phyloP scores from a whole-genome alignment of 2,329 filamentous ascomycete genomes.

The Colletotrichum lupini region DNA sequence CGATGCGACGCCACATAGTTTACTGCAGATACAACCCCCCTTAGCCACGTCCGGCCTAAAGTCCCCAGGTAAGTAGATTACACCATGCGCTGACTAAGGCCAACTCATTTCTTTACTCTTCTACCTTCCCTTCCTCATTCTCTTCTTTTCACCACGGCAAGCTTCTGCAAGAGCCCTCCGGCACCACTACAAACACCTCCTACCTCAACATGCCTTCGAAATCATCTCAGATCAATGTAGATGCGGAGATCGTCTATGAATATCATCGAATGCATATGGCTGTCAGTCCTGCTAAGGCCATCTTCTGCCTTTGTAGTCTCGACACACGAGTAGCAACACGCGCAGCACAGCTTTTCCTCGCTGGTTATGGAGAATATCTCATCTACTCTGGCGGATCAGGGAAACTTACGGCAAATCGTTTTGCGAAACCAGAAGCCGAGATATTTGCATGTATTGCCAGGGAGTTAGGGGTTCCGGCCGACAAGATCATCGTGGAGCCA shows the following conservation, averaged over 20 bases:
- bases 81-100: neutral
- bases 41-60: too few relatives aligned
- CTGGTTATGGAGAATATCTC: constrained; percentile 50
- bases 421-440: constrained; percentile 53
- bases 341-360: constrained; percentile 55
- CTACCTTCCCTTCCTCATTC: neutral
- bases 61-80: too few relatives aligned
- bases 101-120: neutral
- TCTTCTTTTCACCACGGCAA: neutral
- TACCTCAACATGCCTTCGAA: neutral
- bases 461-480: constrained; percentile 51
- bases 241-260: constrained; percentile 53
- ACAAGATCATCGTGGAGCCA: constrained; percentile 52
- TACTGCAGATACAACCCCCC: too few relatives aligned
- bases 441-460: constrained; percentile 54
- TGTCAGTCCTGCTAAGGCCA: constrained; percentile 49
- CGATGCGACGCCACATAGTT: neutral
- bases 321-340: constrained; percentile 55
- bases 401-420: constrained; percentile 51
- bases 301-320: constrained; percentile 61
- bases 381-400: constrained; percentile 58
- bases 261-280: constrained; percentile 55
- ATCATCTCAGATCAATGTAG: constrained; percentile 33
- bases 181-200: too few relatives aligned
- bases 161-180: neutral